Percentiles rank a stretch among this genome's conserved stretches.
phyloP scores from a whole-genome alignment of 768 basidiomycete species.

The Suillus subaureus region DNA sequence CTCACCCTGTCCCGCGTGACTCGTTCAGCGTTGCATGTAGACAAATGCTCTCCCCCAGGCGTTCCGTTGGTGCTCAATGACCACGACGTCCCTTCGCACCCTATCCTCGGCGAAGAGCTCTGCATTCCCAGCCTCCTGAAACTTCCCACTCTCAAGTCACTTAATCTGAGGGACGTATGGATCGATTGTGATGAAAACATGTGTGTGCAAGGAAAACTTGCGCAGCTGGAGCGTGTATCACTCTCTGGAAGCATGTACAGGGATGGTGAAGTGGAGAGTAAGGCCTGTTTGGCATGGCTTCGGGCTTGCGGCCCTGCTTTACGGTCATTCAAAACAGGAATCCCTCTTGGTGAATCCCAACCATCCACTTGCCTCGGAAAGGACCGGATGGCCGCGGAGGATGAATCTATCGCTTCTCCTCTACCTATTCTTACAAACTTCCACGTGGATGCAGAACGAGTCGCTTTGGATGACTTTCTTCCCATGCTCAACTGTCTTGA shows the following conservation, averaged over 20 bases:
- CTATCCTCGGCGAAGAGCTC: constrained; percentile 55
- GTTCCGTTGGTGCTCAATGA: constrained; percentile 67
- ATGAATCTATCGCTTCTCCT: background rate
- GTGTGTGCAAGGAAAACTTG: constrained; percentile 12
- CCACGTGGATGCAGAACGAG: constrained; percentile 30
- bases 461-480: constrained; percentile 23
- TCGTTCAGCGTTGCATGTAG: constrained; percentile 67
- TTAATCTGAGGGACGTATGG: constrained; percentile 71
- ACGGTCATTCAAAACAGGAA: constrained; percentile 22
- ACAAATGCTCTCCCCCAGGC: constrained; percentile 42
- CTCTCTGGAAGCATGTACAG: constrained; percentile 36
- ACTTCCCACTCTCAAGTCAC: constrained; percentile 60
- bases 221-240: constrained; percentile 22
- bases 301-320: constrained; percentile 24
- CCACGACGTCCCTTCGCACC: constrained; percentile 58
- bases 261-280: constrained; percentile 18
- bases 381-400: background rate
- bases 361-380: background rate
- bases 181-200: constrained; percentile 45
- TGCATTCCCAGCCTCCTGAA: constrained; percentile 66
- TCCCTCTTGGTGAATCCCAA: constrained; percentile 22
- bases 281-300: constrained; percentile 30
- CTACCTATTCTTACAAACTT: constrained; percentile 22
- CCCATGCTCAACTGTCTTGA: constrained; percentile 23
- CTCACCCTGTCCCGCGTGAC: constrained; percentile 65